These are phyloP conservation scores for thale cress (Arabidopsis thaliana) DNA, from an alignment of 345 rosid species.

Conservation along the genomic window DNA sequence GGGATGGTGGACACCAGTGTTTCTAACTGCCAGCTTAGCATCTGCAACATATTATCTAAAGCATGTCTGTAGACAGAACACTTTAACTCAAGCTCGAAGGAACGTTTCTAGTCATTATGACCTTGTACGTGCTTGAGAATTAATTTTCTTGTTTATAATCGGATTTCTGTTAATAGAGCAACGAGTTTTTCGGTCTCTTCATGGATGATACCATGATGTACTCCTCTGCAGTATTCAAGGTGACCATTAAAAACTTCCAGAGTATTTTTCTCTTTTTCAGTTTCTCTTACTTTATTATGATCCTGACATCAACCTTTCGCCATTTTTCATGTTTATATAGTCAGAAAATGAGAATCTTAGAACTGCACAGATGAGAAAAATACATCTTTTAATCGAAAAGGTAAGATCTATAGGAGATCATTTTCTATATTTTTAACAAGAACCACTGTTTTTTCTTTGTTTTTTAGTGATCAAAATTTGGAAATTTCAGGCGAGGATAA, in stretches of 20 bases:
- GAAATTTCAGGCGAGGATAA: slow-evolving; percentile 58
- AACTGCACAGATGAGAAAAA: slow-evolving; percentile 79
- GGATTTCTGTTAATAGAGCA: slow-evolving; percentile 53
- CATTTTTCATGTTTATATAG: slow-evolving; percentile 37
- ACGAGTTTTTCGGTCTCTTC: slow-evolving; percentile 72
- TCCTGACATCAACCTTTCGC: background rate
- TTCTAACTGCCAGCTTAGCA: slow-evolving; percentile 67
- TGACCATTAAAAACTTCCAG: slow-evolving; percentile 19
- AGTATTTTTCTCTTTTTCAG: background rate
- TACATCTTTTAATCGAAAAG: slow-evolving; percentile 65
- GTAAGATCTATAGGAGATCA: slow-evolving; percentile 42
- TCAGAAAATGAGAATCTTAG: slow-evolving; percentile 59
- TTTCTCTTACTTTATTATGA: background rate
- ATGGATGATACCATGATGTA: slow-evolving; percentile 87
- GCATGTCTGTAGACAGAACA: slow-evolving; percentile 72
- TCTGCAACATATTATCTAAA: slow-evolving; percentile 69
- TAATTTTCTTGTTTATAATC: background rate
- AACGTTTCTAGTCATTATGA: slow-evolving; percentile 88
- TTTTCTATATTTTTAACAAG: background rate
- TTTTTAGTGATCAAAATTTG: background rate
- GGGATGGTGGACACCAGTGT: slow-evolving; percentile 94
- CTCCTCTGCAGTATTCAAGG: slow-evolving; percentile 81
- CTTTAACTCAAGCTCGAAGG: slow-evolving; percentile 87
- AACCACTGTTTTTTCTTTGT: background rate
- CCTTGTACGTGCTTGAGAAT: slow-evolving; percentile 49